Evolutionary conservation across 78 protist genomes (phyloP).

Genomic region (Cavenderia fasciculata): DNA sequence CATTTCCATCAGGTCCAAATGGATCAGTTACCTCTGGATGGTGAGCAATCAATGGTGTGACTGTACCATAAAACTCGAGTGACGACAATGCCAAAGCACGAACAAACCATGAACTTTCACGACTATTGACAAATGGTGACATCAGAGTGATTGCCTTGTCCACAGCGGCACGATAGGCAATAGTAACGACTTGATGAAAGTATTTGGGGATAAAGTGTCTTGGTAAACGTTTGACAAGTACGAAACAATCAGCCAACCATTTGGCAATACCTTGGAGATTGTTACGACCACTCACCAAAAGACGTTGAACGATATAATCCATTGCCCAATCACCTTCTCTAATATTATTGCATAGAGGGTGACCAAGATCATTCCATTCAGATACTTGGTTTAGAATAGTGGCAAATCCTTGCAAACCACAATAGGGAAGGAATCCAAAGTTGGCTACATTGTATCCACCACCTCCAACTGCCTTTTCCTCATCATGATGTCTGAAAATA

Average conservation of each 20-base stretch:
- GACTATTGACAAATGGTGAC: constrained; percentile 2
- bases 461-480: constrained; percentile 48
- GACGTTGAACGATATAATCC: constrained; percentile 69
- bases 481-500: constrained; percentile 71
- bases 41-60: constrained; percentile 38
- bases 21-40: constrained; percentile 35
- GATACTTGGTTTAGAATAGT: not conserved
- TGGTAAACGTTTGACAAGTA: constrained; percentile 47
- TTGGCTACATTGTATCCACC: constrained; percentile 33
- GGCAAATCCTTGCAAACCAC: constrained; percentile 64
- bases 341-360: constrained; percentile 84
- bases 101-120: not conserved
- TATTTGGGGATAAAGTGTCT: constrained; percentile 79
- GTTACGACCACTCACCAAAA: not conserved
- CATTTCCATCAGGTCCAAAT: constrained; percentile 22
- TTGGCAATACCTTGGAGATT: not conserved
- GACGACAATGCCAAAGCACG: constrained; percentile 69
- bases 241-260: constrained; percentile 33
- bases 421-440: constrained; percentile 42
- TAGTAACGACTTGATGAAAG: constrained; percentile 24
- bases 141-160: constrained; percentile 34
- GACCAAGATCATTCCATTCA: constrained; percentile 83
- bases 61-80: constrained; percentile 73
- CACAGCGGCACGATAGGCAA: constrained; percentile 8
- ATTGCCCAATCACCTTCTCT: constrained; percentile 91